Evolutionary conservation across 257 asterid genomes (phyloP), one percentile per base, ranked within the genome.

Genomic region (Rhazya stricta): DNA sequence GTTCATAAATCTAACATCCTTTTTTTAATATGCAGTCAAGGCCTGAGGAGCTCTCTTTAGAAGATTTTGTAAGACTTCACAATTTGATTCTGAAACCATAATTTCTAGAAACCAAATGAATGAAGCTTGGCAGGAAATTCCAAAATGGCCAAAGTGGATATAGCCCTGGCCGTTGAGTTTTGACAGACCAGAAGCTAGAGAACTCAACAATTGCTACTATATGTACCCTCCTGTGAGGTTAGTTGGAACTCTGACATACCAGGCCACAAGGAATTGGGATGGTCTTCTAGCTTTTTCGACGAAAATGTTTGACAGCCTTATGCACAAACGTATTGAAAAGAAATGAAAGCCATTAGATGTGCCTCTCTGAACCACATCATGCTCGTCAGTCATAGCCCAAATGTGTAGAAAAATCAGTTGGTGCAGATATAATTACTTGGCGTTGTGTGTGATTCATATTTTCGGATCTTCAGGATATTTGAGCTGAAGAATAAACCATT

Each of bases 11-110:
- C 67, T 57, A 46, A 30, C 1, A n/a, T 42, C 72, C 21, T 15
- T 57, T 45, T 57, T 45, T 67, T 27, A 29, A 51, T 61, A 66
- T 79, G 83, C 96, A 92, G 99, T 86, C 99, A 37, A 91, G 99
- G 69, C 99, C 99, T 2, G 98, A 92, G 85, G 98, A 95, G 80
- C 97, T 95, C 72, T 79, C 93, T 6, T 66, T 95, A 46, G 83
- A 87, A 56, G 96, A 95, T 83, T 95, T 95, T 70, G 97, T 95
- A 29, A 84, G 73, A 67, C 67, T 95, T 81, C 99, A 95, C 85
- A 85, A 89, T 69, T 76, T 86, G 36, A 76, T 91, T 62, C 83
- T 81, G 76, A 82, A 86, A 73, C 54, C 81, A 12, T 85, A 87
- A 82, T 58, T 45, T 11, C 60, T 57, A 76, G 48, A 46, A 51